These are phyloP conservation scores for Skeletonema costatum DNA, from an alignment of 108 stramenopile species.

Conservation along the genomic window DNA sequence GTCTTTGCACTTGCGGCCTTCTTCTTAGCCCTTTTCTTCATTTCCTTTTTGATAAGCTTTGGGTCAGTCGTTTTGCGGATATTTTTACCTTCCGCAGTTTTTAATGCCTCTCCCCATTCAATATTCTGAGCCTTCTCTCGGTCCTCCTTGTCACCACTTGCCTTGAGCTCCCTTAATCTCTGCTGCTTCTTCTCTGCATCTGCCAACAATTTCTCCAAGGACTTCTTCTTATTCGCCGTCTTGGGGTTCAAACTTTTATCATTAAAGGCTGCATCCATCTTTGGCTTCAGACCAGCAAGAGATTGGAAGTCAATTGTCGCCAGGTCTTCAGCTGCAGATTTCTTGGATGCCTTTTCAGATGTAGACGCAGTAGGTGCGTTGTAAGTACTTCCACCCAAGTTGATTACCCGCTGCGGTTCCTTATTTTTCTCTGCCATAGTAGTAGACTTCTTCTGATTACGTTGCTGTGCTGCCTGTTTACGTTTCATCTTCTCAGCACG, in stretches of 20 bases:
- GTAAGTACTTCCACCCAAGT: conserved; percentile 38
- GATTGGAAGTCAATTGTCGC: conserved; percentile 78
- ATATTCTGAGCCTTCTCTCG: conserved; percentile 74
- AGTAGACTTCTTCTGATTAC: conserved; percentile 51
- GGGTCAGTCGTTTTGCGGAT: conserved; percentile 84
- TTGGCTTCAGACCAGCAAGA: conserved; percentile 71
- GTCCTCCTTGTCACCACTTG: conserved; percentile 56
- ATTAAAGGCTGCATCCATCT: conserved; percentile 37
- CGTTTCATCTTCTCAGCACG: conserved; percentile 78
- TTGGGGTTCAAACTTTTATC: conserved; percentile 74
- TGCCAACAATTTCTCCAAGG: conserved; percentile 77
- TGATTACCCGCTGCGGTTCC: conserved; percentile 33
- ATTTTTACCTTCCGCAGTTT: conserved; percentile 60
- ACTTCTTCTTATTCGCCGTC: conserved; percentile 71
- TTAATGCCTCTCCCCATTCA: conserved; percentile 80
- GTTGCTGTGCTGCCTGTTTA: conserved; percentile 65
- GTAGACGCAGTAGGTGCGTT: conserved; percentile 20
- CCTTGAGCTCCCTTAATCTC: conserved; percentile 73
- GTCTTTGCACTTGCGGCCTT: conserved; percentile 80
- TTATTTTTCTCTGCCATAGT: conserved; percentile 25
- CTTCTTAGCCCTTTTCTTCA: conserved; percentile 86
- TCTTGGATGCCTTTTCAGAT: conserved; percentile 22
- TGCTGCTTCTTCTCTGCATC: conserved; percentile 86
- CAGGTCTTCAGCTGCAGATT: conserved; percentile 56
- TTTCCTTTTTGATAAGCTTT: conserved; percentile 76